Conservation (phyloP, 805 yeast species). For the Tetrapisispora pingtungensis region DNA sequence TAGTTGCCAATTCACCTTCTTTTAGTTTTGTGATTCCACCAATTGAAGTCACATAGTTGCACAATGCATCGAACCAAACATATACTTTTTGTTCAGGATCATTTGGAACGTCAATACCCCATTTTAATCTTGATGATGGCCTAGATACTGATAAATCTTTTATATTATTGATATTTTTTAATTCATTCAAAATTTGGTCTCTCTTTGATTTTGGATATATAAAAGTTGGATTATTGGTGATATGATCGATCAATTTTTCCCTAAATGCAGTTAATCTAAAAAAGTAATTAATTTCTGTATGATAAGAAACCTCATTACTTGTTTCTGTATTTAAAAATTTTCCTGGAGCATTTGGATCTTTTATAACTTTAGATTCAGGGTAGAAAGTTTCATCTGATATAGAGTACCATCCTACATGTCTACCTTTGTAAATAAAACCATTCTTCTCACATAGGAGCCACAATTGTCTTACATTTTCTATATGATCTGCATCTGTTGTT, state of each 20-base stretch:
- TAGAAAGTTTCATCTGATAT: constrained; percentile 91
- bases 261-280: constrained; percentile 62
- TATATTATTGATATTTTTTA: constrained; percentile 36
- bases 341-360: constrained; percentile 18
- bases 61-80: constrained; percentile 94
- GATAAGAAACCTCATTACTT: constrained; percentile 61
- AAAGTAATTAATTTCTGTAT: constrained; percentile 78
- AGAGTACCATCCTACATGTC: constrained; percentile 91
- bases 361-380: constrained; percentile 63
- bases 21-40: constrained; percentile 40
- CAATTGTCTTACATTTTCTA: constrained; percentile 48
- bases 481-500: constrained; percentile 81
- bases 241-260: constrained; percentile 38
- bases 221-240: constrained; percentile 43
- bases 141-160: constrained; percentile 80
- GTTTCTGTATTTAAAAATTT: constrained; percentile 46
- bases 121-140: constrained; percentile 61
- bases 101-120: constrained; percentile 88
- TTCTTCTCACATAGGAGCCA: constrained; percentile 55
- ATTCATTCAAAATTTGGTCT: constrained; percentile 45
- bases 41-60: constrained; percentile 69
- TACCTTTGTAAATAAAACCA: constrained; percentile 70
- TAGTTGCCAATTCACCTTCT: constrained; percentile 13
- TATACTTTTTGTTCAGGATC: constrained; percentile 73
- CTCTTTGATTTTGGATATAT: constrained; percentile 58